Conservation (phyloP, 306 rosid species). For the Cucurbita argyrosperma region DNA sequence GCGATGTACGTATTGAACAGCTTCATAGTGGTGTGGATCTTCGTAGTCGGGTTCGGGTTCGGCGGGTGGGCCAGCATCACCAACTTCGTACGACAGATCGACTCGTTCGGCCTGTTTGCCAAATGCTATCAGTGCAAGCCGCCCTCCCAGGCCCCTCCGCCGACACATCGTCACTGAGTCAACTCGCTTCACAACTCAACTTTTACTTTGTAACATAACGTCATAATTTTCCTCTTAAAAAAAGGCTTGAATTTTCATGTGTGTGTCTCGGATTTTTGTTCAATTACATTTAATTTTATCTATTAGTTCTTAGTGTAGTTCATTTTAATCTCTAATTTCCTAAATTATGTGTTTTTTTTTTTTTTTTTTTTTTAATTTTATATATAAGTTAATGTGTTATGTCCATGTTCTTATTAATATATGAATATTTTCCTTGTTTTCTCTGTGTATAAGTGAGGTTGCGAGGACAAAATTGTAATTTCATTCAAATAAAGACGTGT, state of each 20-base stretch:
- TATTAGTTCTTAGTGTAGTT: constrained; percentile 35
- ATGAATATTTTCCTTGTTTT: not conserved
- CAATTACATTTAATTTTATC: constrained; percentile 2
- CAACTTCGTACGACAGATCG: constrained; percentile 63
- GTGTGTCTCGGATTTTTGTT: constrained; percentile 28
- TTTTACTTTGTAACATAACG: constrained; percentile 41
- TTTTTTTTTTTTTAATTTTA: not conserved
- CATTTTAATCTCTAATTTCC: not conserved
- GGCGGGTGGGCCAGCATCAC: constrained; percentile 99
- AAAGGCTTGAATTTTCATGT: constrained; percentile 14
- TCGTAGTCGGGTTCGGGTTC: constrained; percentile 83
- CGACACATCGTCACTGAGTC: constrained; percentile 28
- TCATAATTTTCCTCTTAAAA: constrained; percentile 19
- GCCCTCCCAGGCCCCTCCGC: constrained; percentile 19
- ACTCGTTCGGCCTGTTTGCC: constrained; percentile 85
- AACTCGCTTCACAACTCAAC: not conserved
- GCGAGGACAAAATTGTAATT: not conserved
- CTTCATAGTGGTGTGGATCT: constrained; percentile 64
- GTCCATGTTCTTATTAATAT: not conserved
- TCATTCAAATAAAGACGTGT: too few species aligned
- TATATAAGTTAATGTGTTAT: not conserved
- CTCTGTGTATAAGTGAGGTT: too few species aligned
- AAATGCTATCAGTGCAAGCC: constrained; percentile 94
- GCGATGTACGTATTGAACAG: constrained; percentile 59
- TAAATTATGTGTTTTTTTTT: constrained; percentile 20